Evolutionary conservation across 2,329 filamentous ascomycete genomes (phyloP), one percentile per base, ranked within the genome.

Genomic region (Lojkania enalia): DNA sequence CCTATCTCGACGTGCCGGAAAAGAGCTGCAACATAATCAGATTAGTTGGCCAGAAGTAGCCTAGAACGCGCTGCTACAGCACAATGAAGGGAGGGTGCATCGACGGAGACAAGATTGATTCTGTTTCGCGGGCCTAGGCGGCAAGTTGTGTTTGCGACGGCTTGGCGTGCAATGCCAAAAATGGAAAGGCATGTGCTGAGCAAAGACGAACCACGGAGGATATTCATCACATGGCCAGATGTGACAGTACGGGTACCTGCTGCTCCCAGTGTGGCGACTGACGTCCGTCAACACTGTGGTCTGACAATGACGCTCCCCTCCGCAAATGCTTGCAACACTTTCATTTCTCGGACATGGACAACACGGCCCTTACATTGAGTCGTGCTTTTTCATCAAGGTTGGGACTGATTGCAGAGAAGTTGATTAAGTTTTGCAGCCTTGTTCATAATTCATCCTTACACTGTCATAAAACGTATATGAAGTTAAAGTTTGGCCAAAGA

Each of bases 381-480:
- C n/a, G 23, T 21, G 39, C 25, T 32, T 16, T 40, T 19, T 20
- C 20, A 40, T 20, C 20, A 29, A 38, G 43, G 30, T 31, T 31
- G 45, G 49, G 48, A 44, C 36, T 38, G 14, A 21, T 9, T 33
- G 30, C 30, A 32, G 25, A 25, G 7, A 7, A 18, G 25, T 20
- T 47, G 35, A 41, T 40, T 35, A 33, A n/a, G 39, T 38, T 36
- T 7, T 41, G 33, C 2, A 39, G 51, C 46, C 35, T 40, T 43
- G 31, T 41, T 61, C 57, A 49, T 60, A 39, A 57, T 52, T 56
- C 53, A 45, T 56, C 53, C 44, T 42, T 48, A 54, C 7, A n/a
- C 7, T 14, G 33, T 49, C 41, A 36, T 44, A 33, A 39, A n/a
- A 45, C 36, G 29, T 32, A 31, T 35, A 41, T 25, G 35, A 35